phyloP scores from a whole-genome alignment of 2,329 filamentous ascomycete genomes.

The Rugonectria rugulosa region DNA sequence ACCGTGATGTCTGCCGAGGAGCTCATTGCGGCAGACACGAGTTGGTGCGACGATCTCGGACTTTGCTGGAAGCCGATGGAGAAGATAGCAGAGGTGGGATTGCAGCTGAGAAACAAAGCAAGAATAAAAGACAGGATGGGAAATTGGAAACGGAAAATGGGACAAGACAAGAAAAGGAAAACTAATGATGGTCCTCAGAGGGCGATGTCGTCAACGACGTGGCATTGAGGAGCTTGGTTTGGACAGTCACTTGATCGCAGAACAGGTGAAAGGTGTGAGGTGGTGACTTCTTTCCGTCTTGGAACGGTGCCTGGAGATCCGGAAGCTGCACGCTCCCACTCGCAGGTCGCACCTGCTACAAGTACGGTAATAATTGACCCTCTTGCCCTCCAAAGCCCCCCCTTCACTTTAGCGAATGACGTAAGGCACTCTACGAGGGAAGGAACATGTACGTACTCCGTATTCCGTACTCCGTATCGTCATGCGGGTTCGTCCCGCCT shows the following conservation, averaged over 20 bases:
- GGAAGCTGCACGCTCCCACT: neutral
- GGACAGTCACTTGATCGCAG: neutral
- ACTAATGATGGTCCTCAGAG: neutral
- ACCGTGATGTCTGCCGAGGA: constrained; percentile 39
- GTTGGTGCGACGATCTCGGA: neutral
- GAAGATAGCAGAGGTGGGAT: neutral
- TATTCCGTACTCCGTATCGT: constrained; percentile 4
- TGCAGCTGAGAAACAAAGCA: no score
- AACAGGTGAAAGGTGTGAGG: no score
- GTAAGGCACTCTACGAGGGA: no score
- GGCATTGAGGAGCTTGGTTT: neutral
- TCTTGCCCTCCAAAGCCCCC: neutral
- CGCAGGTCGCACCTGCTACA: no score
- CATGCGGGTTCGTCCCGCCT: constrained; percentile 10
- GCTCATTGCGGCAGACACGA: constrained; percentile 34
- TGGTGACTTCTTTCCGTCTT: neutral
- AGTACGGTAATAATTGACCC: no score
- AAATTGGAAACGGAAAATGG: neutral
- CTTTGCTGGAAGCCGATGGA: neutral
- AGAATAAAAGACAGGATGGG: neutral
- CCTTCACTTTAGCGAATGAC: neutral
- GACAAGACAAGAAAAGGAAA: neutral
- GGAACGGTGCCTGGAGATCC: neutral
- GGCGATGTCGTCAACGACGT: constrained; percentile 8
- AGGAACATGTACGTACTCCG: no score